Percentiles rank a stretch among this genome's conserved stretches.
Evolutionary conservation across 306 rosid species (phyloP).

Genomic region (Carpinus fangiana): DNA sequence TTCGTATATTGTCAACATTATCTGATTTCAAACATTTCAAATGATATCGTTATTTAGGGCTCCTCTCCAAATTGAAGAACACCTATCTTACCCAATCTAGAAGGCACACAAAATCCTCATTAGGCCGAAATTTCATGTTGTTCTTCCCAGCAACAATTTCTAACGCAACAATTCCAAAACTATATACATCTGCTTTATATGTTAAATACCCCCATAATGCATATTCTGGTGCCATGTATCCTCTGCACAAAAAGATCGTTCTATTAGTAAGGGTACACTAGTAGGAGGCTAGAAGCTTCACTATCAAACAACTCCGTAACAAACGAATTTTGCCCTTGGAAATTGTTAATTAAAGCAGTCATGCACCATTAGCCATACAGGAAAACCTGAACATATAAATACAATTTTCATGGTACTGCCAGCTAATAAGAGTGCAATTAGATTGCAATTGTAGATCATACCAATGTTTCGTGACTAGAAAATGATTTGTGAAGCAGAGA

Average conservation of each 20-base stretch:
- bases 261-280: background rate
- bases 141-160: conserved; percentile 57
- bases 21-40: background rate
- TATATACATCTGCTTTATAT: conserved; percentile 64
- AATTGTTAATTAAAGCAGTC: background rate
- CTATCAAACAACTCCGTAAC: too few species aligned
- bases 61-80: background rate
- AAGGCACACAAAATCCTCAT: conserved; percentile 58
- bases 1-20: background rate
- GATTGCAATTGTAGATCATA: background rate
- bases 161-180: conserved; percentile 60
- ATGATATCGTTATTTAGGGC: background rate
- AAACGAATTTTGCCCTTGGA: background rate
- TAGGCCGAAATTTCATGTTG: conserved; percentile 37
- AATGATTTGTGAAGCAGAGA: background rate
- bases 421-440: background rate
- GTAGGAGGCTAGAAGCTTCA: too few species aligned
- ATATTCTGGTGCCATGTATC: conserved; percentile 82
- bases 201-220: conserved; percentile 66
- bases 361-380: background rate
- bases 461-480: too few species aligned
- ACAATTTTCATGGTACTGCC: too few species aligned
- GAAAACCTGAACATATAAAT: background rate
- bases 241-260: conserved; percentile 39
- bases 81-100: conserved; percentile 52